Evolutionary conservation across 1,284 basidiomycete species (phyloP).

Genomic region (Vanrija sp.): DNA sequence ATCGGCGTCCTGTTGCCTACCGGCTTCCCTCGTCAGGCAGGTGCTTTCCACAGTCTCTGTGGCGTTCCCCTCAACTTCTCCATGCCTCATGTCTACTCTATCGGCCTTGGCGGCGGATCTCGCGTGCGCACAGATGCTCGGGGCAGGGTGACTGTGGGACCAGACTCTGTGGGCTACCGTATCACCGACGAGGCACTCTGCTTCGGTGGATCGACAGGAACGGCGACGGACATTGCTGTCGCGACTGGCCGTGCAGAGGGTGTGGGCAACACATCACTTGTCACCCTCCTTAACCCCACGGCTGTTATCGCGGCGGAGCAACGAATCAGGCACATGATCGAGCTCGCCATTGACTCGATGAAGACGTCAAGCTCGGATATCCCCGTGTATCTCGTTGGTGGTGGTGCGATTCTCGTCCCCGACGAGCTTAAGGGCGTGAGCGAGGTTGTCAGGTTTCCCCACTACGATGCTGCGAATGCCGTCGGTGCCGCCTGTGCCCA

Average conservation of each 20-base stretch:
- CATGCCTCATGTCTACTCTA: slow-evolving; percentile 33
- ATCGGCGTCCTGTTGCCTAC: slow-evolving; percentile 19
- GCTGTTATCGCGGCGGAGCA: slow-evolving; percentile 43
- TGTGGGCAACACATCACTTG: slow-evolving; percentile 49
- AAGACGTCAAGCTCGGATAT: slow-evolving; percentile 56
- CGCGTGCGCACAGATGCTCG: slow-evolving; percentile 22
- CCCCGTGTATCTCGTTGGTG: slow-evolving; percentile 37
- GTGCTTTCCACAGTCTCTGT: slow-evolving; percentile 25
- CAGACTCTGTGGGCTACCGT: slow-evolving; percentile 58
- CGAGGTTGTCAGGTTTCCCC: slow-evolving; percentile 55
- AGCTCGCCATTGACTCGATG: slow-evolving; percentile 56
- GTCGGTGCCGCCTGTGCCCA: slow-evolving; percentile 52
- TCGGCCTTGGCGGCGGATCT: slow-evolving; percentile 41
- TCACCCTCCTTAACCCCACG: slow-evolving; percentile 38
- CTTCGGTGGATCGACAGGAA: slow-evolving; percentile 56
- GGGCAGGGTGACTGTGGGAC: slow-evolving; percentile 53
- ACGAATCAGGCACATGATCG: slow-evolving; percentile 55
- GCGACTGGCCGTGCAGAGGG: slow-evolving; percentile 41
- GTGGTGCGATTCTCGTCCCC: slow-evolving; percentile 45
- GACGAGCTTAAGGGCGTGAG: slow-evolving; percentile 52
- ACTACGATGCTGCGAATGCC: slow-evolving; percentile 58
- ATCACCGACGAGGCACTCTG: slow-evolving; percentile 53
- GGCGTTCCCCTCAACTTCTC: slow-evolving; percentile 37
- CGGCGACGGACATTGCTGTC: slow-evolving; percentile 57
- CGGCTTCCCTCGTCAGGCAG: slow-evolving; percentile 41